Evolutionary conservation across 371 early-diverging fungal species (phyloP).

Genomic region (Circinella minor): DNA sequence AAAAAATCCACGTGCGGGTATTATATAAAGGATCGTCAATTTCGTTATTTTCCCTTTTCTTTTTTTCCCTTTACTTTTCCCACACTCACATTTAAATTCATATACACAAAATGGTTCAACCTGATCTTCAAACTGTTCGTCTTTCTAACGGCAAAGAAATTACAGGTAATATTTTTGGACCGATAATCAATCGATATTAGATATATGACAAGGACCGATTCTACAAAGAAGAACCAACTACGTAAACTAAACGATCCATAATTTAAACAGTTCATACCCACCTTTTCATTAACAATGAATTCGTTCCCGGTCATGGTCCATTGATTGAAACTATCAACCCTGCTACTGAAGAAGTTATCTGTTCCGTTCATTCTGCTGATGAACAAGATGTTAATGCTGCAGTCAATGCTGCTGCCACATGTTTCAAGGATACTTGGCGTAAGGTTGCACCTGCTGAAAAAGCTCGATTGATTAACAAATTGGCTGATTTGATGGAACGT

Average conservation of each 20-base stretch:
- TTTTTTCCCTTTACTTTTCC: background rate
- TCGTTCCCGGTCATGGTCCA: constrained; percentile 67
- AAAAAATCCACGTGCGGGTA: no score
- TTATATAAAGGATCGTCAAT: background rate
- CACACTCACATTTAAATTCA: background rate
- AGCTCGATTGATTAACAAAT: constrained; percentile 48
- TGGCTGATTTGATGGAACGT: constrained; percentile 78
- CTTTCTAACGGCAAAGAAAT: constrained; percentile 28
- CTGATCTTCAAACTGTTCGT: constrained; percentile 30
- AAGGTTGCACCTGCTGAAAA: constrained; percentile 60
- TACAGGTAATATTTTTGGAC: constrained; percentile 15
- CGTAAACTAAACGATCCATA: background rate
- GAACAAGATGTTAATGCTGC: constrained; percentile 78
- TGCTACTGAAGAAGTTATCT: constrained; percentile 74
- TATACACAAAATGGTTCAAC: constrained; percentile 7
- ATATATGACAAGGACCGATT: background rate
- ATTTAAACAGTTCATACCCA: constrained; percentile 43
- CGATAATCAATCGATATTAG: background rate
- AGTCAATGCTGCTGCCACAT: constrained; percentile 72
- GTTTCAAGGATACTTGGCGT: constrained; percentile 73
- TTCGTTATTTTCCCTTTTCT: background rate
- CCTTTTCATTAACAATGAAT: constrained; percentile 79
- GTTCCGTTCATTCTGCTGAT: constrained; percentile 71
- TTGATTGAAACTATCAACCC: constrained; percentile 69
- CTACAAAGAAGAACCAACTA: background rate